Percentiles rank a stretch among this genome's conserved stretches.
These are phyloP conservation scores for Petunia axillaris DNA, from an alignment of 257 asterid genomes.

Conservation along the genomic window DNA sequence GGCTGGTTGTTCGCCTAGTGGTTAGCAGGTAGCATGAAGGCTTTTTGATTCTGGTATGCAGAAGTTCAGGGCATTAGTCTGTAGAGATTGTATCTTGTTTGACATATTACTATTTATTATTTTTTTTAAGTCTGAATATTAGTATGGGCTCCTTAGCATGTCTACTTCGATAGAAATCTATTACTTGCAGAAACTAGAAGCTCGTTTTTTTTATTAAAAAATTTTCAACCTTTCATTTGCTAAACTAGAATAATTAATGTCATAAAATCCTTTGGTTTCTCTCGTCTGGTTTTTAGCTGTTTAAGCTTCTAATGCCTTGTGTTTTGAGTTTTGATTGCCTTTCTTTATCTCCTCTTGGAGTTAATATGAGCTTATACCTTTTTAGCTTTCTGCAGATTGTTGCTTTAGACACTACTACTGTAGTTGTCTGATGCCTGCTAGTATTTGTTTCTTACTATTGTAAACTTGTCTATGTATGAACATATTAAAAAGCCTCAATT, in stretches of 20 bases:
- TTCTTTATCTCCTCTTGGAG: neutral
- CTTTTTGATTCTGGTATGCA: too few species aligned
- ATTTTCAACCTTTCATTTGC: neutral
- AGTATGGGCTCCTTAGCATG: neutral
- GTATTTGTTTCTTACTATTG: neutral
- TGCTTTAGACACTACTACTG: neutral
- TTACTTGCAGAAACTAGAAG: neutral
- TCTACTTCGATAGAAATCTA: neutral
- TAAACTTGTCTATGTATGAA: too few species aligned
- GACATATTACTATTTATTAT: neutral
- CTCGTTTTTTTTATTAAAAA: neutral
- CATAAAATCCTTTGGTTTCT: neutral
- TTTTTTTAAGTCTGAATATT: neutral
- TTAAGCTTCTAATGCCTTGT: neutral
- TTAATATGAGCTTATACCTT: neutral
- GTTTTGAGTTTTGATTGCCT: neutral
- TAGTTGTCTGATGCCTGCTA: neutral
- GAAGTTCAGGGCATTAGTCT: neutral
- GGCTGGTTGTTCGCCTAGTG: too few species aligned
- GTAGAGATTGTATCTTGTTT: neutral
- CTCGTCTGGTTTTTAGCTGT: neutral
- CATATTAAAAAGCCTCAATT: too few species aligned
- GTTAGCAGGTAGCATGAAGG: too few species aligned
- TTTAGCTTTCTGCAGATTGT: neutral
- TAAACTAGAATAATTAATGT: slow-evolving; percentile 4